Base-by-base conservation (phyloP, 2,329 filamentous ascomycete species). In the Clarireedia sp. region DNA sequence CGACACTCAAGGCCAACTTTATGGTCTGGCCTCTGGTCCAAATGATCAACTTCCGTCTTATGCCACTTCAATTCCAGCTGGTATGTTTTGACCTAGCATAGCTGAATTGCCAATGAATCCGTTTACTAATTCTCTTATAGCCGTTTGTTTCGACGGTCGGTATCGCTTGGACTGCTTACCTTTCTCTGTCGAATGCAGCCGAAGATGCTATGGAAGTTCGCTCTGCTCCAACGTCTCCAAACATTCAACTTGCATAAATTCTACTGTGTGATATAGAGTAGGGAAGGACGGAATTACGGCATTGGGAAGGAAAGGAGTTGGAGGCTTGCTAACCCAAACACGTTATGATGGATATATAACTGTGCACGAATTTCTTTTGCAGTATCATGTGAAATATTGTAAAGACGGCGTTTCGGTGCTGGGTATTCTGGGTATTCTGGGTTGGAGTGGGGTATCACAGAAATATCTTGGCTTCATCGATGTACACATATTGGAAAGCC, bases 101-200 rank as follows among this genome's bases (percentile, higher is more conserved):
- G 14, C 38, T 14, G 14, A 43, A 33, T 48, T 16, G 24, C 12
- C 9, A 23, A 51, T 48, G 24, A 56, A 61, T 48, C 61, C 29
- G 36, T 54, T 8, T 45, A 58, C 49, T 53, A 45, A 44, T 66
- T 51, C 23, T 12, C 23, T 17, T 24, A 43, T 41, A 96, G 91
- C 92, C 92, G 0, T 97, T 99, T 69, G 92, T 96, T 8, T 96
- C 92, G 16, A 95, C 89, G 8, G 74, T 99, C 55, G 92, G 92
- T 78, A 97, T 97, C 66, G 90, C 90, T 36, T 97, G 92, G 94
- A 97, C 94, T 10, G 92, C 91, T 19, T 99, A 96, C 71, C 82
- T 99, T 10, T 96, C 91, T 2, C 79, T 99, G 51, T 89, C 87
- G 59, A 97, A 97, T 73, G 86, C 90, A 5, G 78, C 90, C 2